phyloP scores from a whole-genome alignment of 2,329 filamentous ascomycete species.

The Penicillium sp. region DNA sequence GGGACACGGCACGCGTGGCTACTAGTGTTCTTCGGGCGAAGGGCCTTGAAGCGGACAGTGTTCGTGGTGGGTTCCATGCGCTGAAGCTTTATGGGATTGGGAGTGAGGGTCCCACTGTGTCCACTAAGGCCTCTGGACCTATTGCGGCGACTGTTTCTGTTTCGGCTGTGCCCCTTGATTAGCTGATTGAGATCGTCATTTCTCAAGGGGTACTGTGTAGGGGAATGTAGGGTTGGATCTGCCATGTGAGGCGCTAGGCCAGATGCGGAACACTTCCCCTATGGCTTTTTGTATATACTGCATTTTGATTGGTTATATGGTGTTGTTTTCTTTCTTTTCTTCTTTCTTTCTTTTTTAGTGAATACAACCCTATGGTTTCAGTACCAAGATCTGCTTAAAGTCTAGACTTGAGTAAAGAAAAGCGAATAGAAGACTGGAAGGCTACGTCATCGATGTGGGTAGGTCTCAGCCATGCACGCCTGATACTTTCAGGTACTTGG shows the following conservation, averaged over 20 bases:
- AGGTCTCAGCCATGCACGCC: neutral
- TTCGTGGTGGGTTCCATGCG: constrained; percentile 45
- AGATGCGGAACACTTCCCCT: constrained; percentile 3
- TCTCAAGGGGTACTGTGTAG: neutral
- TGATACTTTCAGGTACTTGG: neutral
- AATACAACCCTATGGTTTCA: neutral
- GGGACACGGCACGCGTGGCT: constrained; percentile 56
- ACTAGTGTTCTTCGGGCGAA: constrained; percentile 56
- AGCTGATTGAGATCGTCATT: neutral
- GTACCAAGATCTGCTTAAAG: neutral
- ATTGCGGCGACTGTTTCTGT: constrained; percentile 18
- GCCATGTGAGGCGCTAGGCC: constrained; percentile 17
- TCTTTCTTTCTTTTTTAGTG: neutral
- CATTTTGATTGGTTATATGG: neutral
- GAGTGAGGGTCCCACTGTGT: constrained; percentile 10
- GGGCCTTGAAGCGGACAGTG: constrained; percentile 49
- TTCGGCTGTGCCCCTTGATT: constrained; percentile 19
- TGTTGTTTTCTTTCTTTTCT: neutral
- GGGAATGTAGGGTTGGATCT: constrained; percentile 18
- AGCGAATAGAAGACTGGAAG: neutral
- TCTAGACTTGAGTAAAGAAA: neutral
- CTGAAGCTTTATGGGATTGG: constrained; percentile 30
- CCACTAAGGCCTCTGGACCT: constrained; percentile 2
- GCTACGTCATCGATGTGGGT: neutral
- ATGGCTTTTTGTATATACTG: neutral